Percentiles rank a stretch among this genome's conserved stretches.
Conservation (phyloP, 2,329 filamentous ascomycete species). For the Paecilomyces variotii region DNA sequence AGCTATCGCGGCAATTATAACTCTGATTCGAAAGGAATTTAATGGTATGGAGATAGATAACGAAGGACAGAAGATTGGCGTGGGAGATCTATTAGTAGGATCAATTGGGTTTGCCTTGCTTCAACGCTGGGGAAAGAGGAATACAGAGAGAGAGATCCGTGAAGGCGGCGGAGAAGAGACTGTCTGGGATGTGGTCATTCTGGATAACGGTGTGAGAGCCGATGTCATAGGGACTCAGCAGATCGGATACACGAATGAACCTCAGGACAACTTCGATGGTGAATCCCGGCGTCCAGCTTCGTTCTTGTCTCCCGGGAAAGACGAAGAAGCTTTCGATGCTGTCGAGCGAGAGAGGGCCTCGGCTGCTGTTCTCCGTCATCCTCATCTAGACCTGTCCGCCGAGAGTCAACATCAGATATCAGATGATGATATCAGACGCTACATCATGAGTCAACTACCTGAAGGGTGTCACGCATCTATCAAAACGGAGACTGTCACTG, state of each 20-base stretch:
- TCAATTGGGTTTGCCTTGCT: slow-evolving; percentile 38
- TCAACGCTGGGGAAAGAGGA: slow-evolving; percentile 39
- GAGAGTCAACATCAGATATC: slow-evolving; percentile 31
- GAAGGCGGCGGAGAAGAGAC: slow-evolving; percentile 36
- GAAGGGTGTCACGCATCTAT: slow-evolving; percentile 36
- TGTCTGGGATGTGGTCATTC: slow-evolving; percentile 42
- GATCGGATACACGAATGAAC: slow-evolving; percentile 21
- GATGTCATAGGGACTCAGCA: slow-evolving; percentile 39
- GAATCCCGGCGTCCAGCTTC: slow-evolving; percentile 49
- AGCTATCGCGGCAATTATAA: slow-evolving; percentile 41
- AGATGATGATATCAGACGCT: slow-evolving; percentile 41
- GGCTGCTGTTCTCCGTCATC: slow-evolving; percentile 14
- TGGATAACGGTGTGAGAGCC: slow-evolving; percentile 38
- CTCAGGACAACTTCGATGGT: slow-evolving; percentile 39
- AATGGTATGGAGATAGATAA: slow-evolving; percentile 25
- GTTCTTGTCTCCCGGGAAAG: slow-evolving; percentile 30
- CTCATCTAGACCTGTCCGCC: slow-evolving; percentile 24
- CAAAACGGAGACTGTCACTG: slow-evolving; percentile 34
- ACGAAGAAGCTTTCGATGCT: slow-evolving; percentile 31
- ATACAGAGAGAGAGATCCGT: slow-evolving; percentile 33
- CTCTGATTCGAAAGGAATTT: slow-evolving; percentile 38
- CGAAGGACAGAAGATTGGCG: slow-evolving; percentile 30
- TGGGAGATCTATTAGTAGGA: slow-evolving; percentile 37
- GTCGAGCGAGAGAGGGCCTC: slow-evolving; percentile 25
- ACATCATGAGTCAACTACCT: slow-evolving; percentile 38